These are phyloP conservation scores for Spatholobus suberectus DNA, from an alignment of 306 rosid genomes.

Conservation along the genomic window DNA sequence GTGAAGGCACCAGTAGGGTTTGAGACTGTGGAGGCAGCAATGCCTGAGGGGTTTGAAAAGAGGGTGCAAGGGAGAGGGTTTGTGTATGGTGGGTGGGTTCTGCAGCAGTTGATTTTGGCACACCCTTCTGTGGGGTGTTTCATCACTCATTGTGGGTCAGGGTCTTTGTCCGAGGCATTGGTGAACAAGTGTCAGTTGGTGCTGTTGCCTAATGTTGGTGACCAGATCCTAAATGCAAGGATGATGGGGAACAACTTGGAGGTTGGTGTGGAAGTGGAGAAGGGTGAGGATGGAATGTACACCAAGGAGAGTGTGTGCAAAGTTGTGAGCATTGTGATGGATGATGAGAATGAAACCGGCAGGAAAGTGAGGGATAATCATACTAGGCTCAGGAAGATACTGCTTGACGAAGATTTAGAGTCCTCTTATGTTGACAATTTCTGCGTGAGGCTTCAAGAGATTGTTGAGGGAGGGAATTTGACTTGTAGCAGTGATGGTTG, in stretches of 20 bases:
- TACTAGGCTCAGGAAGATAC: constrained; percentile 27
- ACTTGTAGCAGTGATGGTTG: not conserved
- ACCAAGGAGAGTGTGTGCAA: constrained; percentile 34
- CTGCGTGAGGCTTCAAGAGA: constrained; percentile 46
- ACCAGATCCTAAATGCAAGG: constrained; percentile 44
- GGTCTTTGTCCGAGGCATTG: constrained; percentile 48
- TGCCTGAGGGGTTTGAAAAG: constrained; percentile 45
- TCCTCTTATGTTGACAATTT: constrained; percentile 38
- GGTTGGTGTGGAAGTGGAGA: constrained; percentile 53
- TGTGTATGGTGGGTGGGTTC: constrained; percentile 49
- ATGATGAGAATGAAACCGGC: constrained; percentile 39
- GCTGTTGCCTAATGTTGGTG: constrained; percentile 38
- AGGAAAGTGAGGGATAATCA: constrained; percentile 38
- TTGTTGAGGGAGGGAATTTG: not conserved
- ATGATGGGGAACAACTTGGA: constrained; percentile 42
- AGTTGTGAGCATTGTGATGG: constrained; percentile 48
- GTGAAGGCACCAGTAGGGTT: constrained; percentile 44
- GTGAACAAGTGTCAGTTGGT: constrained; percentile 47
- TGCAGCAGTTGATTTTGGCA: constrained; percentile 41
- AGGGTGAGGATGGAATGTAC: constrained; percentile 46
- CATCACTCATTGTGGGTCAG: constrained; percentile 48
- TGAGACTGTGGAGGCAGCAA: constrained; percentile 37
- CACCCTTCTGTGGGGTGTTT: constrained; percentile 53
- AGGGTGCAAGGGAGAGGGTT: constrained; percentile 43
- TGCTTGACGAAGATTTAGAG: constrained; percentile 42